Evolutionary conservation across 768 basidiomycete genomes (phyloP).

Genomic region (Mycena vulgaris): DNA sequence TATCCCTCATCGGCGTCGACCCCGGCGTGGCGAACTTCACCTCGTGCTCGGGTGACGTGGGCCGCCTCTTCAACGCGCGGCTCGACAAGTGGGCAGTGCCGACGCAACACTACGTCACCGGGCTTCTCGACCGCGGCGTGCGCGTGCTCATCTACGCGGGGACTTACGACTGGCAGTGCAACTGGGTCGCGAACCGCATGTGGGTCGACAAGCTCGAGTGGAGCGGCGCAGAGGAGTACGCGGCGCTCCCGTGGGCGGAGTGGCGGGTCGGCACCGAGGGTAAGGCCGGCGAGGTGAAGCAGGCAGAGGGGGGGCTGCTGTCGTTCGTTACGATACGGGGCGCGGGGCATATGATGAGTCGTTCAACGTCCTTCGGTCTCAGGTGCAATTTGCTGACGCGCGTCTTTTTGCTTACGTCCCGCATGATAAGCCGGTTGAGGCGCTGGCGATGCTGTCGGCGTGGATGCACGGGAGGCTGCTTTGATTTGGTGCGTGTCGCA

Average conservation of each 20-base stretch:
- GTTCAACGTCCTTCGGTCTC: constrained; percentile 24
- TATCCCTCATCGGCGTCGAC: constrained; percentile 75
- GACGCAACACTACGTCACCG: constrained; percentile 76
- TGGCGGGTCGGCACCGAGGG: constrained; percentile 66
- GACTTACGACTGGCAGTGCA: constrained; percentile 86
- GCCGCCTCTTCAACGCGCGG: constrained; percentile 64
- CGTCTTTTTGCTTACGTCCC: constrained; percentile 64
- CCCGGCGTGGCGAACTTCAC: constrained; percentile 66
- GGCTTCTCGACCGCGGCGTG: constrained; percentile 83
- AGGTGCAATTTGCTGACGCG: constrained; percentile 35
- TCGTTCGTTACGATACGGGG: constrained; percentile 67
- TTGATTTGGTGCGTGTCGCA: constrained; percentile 9
- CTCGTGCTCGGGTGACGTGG: constrained; percentile 69
- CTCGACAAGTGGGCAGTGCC: constrained; percentile 74
- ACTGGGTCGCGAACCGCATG: constrained; percentile 82
- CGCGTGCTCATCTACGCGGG: constrained; percentile 83
- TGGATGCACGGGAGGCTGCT: constrained; percentile 68
- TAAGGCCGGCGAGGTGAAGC: constrained; percentile 64
- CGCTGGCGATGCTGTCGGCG: constrained; percentile 72
- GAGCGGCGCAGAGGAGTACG: constrained; percentile 73
- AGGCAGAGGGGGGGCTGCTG: constrained; percentile 43
- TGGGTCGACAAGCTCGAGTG: constrained; percentile 85
- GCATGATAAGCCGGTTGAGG: constrained; percentile 77
- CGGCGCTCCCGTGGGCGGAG: constrained; percentile 62
- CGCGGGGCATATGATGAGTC: constrained; percentile 74